Evolutionary conservation across 768 basidiomycete genomes (phyloP).

Genomic region (Hygrocybe punicea): DNA sequence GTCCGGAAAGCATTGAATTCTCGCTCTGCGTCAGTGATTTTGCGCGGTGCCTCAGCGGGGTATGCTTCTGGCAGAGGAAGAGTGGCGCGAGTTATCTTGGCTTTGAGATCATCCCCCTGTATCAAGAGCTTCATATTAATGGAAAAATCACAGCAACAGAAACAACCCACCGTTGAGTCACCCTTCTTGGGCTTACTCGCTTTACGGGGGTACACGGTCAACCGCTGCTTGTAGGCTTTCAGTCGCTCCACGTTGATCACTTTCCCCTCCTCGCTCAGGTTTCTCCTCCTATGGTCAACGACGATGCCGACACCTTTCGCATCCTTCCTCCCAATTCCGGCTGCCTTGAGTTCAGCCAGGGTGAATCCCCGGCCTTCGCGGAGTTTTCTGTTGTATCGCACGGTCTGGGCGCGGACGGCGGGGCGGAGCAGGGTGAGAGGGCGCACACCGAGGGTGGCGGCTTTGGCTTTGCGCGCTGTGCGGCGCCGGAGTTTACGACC

Average conservation of each 20-base stretch:
- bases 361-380: constrained; percentile 98
- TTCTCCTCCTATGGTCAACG: constrained; percentile 95
- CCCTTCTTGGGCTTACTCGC: constrained; percentile 93
- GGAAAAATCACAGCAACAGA: constrained; percentile 4
- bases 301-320: constrained; percentile 90
- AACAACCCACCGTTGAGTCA: constrained; percentile 74
- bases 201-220: constrained; percentile 98
- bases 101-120: constrained; percentile 80
- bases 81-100: constrained; percentile 64
- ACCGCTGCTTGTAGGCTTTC: constrained; percentile 85
- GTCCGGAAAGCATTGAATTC: constrained; percentile 85
- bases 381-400: constrained; percentile 97
- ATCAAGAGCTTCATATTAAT: constrained; percentile 8
- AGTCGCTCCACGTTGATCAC: constrained; percentile 91
- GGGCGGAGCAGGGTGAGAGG: constrained; percentile 91
- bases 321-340: constrained; percentile 90
- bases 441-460: constrained; percentile 85
- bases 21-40: constrained; percentile 88
- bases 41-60: constrained; percentile 80
- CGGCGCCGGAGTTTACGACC: constrained; percentile 96
- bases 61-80: constrained; percentile 66
- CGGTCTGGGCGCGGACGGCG: constrained; percentile 92
- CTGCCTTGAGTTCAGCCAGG: constrained; percentile 89
- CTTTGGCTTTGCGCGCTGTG: constrained; percentile 87
- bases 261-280: constrained; percentile 95